Evolutionary conservation across 2,329 filamentous ascomycete genomes (phyloP).

Genomic region (Amauroascus verrucosus): DNA sequence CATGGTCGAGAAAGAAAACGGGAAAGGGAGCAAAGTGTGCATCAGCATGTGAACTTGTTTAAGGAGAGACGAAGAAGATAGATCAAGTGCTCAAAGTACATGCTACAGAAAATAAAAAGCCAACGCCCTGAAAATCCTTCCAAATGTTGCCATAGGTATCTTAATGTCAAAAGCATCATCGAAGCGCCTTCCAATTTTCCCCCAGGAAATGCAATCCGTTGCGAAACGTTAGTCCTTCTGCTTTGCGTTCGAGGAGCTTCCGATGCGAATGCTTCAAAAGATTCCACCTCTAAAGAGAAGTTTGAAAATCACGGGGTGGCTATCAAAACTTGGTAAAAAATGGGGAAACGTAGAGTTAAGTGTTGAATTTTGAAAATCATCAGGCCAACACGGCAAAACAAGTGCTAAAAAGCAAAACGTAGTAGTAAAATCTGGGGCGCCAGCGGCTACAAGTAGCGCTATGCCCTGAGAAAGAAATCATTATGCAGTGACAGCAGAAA

Average conservation of each 20-base stretch:
- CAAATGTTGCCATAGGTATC: slow-evolving; percentile 1
- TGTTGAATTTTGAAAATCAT: neutral
- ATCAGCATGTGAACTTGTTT: no score
- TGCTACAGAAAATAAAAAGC: neutral
- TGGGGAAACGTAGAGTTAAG: neutral
- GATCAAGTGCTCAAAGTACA: neutral
- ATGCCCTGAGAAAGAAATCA: neutral
- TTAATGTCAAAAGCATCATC: slow-evolving; percentile 5
- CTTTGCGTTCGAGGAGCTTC: neutral
- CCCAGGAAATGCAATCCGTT: slow-evolving; percentile 3
- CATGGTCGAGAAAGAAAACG: neutral
- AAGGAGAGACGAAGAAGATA: slow-evolving; percentile 1
- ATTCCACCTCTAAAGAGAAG: neutral
- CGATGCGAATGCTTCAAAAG: neutral
- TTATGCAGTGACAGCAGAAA: neutral
- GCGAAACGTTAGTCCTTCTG: neutral
- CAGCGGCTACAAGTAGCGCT: neutral
- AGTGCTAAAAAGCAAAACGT: neutral
- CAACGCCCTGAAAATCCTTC: slow-evolving; percentile 6
- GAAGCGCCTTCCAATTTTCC: slow-evolving; percentile 1
- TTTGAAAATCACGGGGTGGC: neutral
- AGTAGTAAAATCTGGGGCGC: neutral
- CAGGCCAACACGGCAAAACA: neutral
- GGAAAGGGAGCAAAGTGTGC: neutral
- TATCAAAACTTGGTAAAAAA: neutral